Base-by-base conservation (phyloP, 2,329 filamentous ascomycete species). In the Aspergillus unguis region DNA sequence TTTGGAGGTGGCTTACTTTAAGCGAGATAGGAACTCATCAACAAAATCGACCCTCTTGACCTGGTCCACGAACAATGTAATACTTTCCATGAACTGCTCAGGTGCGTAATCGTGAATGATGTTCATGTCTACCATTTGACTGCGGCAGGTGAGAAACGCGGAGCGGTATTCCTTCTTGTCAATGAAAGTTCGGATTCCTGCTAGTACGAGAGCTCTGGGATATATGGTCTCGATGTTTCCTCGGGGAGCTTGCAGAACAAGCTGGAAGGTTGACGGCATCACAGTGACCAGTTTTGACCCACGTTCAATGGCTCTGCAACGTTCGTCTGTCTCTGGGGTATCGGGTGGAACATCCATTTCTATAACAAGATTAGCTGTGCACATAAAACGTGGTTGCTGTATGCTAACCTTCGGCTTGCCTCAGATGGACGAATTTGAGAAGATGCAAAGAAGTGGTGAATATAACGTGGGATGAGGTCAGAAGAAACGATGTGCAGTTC, bases 81-180 rank as follows among this genome's bases (percentile, higher is more conserved):
- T 82, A 58, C 85, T 88, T 3, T 80, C 75, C 68, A 96, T 80
- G 67, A 99, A 96, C 60, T 95, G 88, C 35, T 85, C 80, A 0
- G 92, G 90, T n/a, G 85, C 85, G 71, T 97, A 90, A 65, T 99
- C 94, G 65, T 95, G 92, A 2, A 99, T 77, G 56, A 99, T 92
- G 65, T 99, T 99, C 87, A 97, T 92, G 65, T 99, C 94, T 1
- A 99, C 94, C 61, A 95, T 84, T 68, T 99, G 95, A 25, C 86
- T 92, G 46, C 94, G 85, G 68, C 94, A 97, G 57, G 90, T 86
- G 25, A 88, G 77, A 67, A 96, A 99, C 0, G 94, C 94, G 47
- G 83, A 84, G 44, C 81, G 83, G 65, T 96, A 99, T 62, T 94
- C 84, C 68, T 88, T 88, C 31, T 82, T 77, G 49, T 91, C 87